Percentiles rank a stretch among this genome's conserved stretches.
phyloP scores from a whole-genome alignment of 1,139 yeast genomes.

The Taphrina flavorubra region DNA sequence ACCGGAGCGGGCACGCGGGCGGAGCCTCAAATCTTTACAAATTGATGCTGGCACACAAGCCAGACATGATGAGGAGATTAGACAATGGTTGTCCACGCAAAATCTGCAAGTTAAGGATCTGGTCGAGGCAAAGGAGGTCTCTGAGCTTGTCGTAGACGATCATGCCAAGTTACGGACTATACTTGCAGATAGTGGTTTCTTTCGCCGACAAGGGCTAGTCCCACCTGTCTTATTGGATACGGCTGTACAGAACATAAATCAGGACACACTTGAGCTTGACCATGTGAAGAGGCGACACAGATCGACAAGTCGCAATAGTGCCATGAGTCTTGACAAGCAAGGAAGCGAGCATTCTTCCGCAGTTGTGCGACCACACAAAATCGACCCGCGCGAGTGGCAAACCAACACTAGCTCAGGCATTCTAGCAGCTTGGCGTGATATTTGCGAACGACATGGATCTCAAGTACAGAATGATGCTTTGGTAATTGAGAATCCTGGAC shows the following conservation, averaged over 20 bases:
- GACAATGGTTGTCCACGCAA: conserved; percentile 14
- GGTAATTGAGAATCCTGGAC: not conserved
- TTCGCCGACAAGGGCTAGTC: conserved; percentile 20
- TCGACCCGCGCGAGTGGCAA: conserved; percentile 41
- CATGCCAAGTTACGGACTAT: conserved; percentile 1
- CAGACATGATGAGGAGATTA: conserved; percentile 29
- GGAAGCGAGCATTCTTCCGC: conserved; percentile 1
- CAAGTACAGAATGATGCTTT: conserved; percentile 1
- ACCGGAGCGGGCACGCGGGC: conserved; percentile 1
- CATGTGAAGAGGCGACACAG: not conserved
- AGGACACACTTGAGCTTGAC: not conserved
- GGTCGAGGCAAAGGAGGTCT: not conserved
- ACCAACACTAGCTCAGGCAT: conserved; percentile 40
- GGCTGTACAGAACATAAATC: not conserved
- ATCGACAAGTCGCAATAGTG: conserved; percentile 9
- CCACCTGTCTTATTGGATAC: not conserved
- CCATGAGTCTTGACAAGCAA: conserved; percentile 1
- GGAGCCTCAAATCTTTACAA: conserved; percentile 13
- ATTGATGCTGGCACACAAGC: conserved; percentile 17
- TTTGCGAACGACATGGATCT: conserved; percentile 30
- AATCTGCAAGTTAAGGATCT: not conserved
- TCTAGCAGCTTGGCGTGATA: conserved; percentile 43
- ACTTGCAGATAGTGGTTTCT: conserved; percentile 16
- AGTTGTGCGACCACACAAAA: not conserved
- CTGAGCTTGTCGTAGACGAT: conserved; percentile 5